These are phyloP conservation scores for Brassica napus DNA, from an alignment of 345 rosid genomes.

Conservation along the genomic window DNA sequence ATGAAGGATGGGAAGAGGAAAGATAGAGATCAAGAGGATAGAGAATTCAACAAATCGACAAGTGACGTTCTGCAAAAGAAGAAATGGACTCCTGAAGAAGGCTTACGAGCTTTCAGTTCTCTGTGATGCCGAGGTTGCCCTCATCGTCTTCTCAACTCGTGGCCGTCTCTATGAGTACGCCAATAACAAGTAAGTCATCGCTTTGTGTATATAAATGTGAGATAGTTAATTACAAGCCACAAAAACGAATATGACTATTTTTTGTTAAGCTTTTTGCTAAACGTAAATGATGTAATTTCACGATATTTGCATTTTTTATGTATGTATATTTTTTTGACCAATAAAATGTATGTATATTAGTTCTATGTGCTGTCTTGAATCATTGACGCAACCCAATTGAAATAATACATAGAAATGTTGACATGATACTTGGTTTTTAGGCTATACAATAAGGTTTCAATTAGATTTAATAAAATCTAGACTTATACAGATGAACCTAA, in stretches of 20 bases:
- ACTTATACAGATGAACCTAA: background rate
- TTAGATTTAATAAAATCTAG: background rate
- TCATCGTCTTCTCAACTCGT: conserved; percentile 91
- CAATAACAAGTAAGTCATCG: conserved; percentile 68
- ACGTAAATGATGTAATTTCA: background rate
- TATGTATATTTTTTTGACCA: too few species aligned
- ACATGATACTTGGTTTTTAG: background rate
- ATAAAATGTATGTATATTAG: background rate
- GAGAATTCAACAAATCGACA: conserved; percentile 94
- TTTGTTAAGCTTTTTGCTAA: background rate
- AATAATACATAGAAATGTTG: background rate
- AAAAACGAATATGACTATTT: background rate
- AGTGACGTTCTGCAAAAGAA: conserved; percentile 94
- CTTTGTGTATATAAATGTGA: background rate
- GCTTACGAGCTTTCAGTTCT: conserved; percentile 88
- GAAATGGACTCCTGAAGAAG: conserved; percentile 89
- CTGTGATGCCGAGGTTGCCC: conserved; percentile 93
- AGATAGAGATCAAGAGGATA: conserved; percentile 95
- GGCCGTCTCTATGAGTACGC: conserved; percentile 98
- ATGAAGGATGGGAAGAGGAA: conserved; percentile 86
- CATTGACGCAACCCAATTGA: background rate
- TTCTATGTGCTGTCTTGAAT: background rate
- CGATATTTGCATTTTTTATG: background rate
- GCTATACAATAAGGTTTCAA: background rate
- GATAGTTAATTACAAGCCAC: background rate